These are phyloP conservation scores for Argentina anserina DNA, from an alignment of 306 rosid species.

Conservation along the genomic window DNA sequence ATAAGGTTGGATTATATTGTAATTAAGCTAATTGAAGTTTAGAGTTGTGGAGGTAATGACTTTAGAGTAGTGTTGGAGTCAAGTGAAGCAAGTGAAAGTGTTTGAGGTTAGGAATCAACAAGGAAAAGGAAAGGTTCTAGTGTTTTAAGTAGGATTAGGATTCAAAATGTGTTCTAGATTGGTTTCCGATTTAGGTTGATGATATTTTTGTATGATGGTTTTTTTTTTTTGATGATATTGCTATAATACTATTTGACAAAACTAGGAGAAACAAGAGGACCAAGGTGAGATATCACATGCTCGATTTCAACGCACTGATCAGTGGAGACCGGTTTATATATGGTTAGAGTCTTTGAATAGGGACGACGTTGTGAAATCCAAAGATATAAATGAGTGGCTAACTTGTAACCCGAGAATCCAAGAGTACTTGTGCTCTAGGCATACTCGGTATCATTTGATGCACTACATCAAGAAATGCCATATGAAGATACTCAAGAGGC, in stretches of 20 bases:
- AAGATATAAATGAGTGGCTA: conserved; percentile 88
- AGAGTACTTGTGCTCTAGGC: conserved; percentile 81
- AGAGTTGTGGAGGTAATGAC: not conserved
- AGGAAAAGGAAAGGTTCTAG: not conserved
- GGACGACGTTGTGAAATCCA: conserved; percentile 85
- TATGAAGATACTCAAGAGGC: conserved; percentile 80
- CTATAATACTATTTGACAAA: not conserved
- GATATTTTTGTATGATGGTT: not conserved
- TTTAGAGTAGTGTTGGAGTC: not conserved
- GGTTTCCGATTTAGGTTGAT: conserved; percentile 6
- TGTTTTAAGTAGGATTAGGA: not conserved
- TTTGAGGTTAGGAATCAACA: not conserved
- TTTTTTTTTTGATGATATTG: not conserved
- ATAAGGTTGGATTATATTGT: not conserved
- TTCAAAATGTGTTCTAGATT: not conserved
- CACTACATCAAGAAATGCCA: conserved; percentile 92
- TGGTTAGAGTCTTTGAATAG: conserved; percentile 80
- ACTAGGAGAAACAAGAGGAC: conserved; percentile 52
- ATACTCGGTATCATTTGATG: conserved; percentile 84
- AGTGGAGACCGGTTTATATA: conserved; percentile 84
- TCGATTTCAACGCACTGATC: conserved; percentile 86
- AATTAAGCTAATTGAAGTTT: not conserved
- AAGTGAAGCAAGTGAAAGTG: not conserved
- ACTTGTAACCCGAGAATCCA: conserved; percentile 63
- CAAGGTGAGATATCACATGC: conserved; percentile 68